phyloP scores from a whole-genome alignment of 768 basidiomycete species.

The Russula brevipes region DNA sequence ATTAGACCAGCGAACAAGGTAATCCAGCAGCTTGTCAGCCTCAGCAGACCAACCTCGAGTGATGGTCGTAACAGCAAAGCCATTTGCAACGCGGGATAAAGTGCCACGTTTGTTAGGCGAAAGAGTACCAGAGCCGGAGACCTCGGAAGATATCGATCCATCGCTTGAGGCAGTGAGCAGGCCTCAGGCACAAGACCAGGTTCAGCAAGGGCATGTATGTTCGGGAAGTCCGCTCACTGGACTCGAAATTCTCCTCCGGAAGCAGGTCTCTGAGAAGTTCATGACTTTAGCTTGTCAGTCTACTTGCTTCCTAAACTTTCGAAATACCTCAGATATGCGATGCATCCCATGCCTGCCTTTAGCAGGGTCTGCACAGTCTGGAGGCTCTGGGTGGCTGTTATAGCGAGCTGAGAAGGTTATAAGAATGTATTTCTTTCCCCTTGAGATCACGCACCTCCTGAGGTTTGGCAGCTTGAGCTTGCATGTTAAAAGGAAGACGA shows the following conservation, averaged over 20 bases:
- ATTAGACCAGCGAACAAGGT: conserved; percentile 48
- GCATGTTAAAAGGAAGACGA: conserved; percentile 31
- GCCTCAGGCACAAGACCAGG: conserved; percentile 33
- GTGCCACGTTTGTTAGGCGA: conserved; percentile 29
- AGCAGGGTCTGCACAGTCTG: conserved; percentile 68
- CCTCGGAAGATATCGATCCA: conserved; percentile 31
- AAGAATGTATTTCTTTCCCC: neutral
- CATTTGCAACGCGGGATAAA: conserved; percentile 45
- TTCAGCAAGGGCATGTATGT: conserved; percentile 4
- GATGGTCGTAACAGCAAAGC: conserved; percentile 69
- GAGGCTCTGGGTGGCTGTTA: conserved; percentile 54
- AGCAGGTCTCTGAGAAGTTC: conserved; percentile 52
- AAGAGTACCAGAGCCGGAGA: conserved; percentile 37
- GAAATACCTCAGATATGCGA: conserved; percentile 64
- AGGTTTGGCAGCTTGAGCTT: conserved; percentile 35
- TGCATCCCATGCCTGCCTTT: conserved; percentile 67
- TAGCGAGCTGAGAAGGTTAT: conserved; percentile 25
- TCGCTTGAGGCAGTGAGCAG: conserved; percentile 46
- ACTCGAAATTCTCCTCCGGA: conserved; percentile 72
- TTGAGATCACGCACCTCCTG: conserved; percentile 26
- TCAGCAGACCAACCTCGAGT: conserved; percentile 76
- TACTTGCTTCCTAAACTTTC: conserved; percentile 17
- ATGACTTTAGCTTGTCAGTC: conserved; percentile 9
- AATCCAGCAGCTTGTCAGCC: conserved; percentile 77
- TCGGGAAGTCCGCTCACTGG: neutral